A percentile compares a stretch with the other conserved stretches of the same genome.
Evolutionary conservation across 179 eudicot genomes (phyloP).

Genomic region (Nepenthes alata): DNA sequence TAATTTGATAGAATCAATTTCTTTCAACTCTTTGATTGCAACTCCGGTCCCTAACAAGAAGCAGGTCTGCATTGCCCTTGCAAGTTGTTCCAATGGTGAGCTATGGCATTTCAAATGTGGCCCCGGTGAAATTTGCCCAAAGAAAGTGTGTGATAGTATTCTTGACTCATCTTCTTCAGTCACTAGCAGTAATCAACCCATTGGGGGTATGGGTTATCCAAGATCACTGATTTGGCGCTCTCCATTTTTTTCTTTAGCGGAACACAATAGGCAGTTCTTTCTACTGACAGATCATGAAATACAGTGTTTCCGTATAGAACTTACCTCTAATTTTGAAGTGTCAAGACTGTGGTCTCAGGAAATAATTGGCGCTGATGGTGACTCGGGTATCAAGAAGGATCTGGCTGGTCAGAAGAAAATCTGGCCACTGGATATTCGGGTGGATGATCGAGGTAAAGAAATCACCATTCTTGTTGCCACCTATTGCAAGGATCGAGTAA

Average conservation of each 20-base stretch:
- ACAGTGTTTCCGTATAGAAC: conserved; percentile 55
- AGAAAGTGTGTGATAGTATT: conserved; percentile 21
- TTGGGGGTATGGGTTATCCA: conserved; percentile 52
- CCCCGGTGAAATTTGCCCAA: conserved; percentile 43
- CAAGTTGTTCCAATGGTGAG: conserved; percentile 64
- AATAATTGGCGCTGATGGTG: conserved; percentile 73
- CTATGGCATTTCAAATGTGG: conserved; percentile 73
- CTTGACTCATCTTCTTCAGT: conserved; percentile 18
- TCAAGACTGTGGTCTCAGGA: conserved; percentile 81
- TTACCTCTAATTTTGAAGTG: conserved; percentile 31
- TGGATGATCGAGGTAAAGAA: conserved; percentile 68
- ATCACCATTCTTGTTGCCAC: conserved; percentile 72
- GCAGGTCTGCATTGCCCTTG: conserved; percentile 61
- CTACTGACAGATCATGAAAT: conserved; percentile 71
- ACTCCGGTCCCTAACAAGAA: conserved; percentile 38
- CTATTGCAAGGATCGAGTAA: conserved; percentile 72
- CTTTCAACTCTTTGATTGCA: conserved; percentile 66
- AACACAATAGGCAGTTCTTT: conserved; percentile 47
- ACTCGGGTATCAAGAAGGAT: conserved; percentile 77
- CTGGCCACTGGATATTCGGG: conserved; percentile 91
- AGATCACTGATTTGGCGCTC: conserved; percentile 80
- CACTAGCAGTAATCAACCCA: conserved; percentile 25
- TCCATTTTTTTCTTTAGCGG: conserved; percentile 21
- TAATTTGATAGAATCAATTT: conserved; percentile 20
- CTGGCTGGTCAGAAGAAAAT: conserved; percentile 86